Evolutionary conservation across 176 grass and related monocot species (phyloP), one percentile per base, ranked within the genome.

Genomic region (Zizania latifolia): DNA sequence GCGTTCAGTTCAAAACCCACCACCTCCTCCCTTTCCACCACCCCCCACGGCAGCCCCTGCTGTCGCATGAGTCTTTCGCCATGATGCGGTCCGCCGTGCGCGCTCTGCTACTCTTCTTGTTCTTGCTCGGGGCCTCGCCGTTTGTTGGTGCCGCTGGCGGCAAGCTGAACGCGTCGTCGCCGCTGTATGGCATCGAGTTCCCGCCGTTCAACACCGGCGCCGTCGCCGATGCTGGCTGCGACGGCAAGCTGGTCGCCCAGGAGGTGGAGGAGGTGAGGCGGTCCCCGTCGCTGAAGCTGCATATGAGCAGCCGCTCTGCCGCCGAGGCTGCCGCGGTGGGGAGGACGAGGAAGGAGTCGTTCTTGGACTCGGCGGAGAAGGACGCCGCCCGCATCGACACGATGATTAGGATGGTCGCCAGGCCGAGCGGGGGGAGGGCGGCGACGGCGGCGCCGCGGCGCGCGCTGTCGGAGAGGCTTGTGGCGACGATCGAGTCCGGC

Each of bases 401-500:
- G 36, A 84, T 99, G 34, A 65, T 62, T 53, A 16, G 26, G 58
- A 78, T 76, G 71, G 80, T 69, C 4, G 45, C 48, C 0, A 56
- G 26, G 23, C 46, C 56, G 22, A 78, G 34, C 46, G 34, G 54
- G 30, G 31, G 33, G 8, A 27, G 75, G 32, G 15, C 75, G 10
- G 3, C 23, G 21, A 0, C 22, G 21, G 4, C 31, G 2, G 44
- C n/a, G 50, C 62, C 81, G 2, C 22, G 76, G 24, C 81, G 87
- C 6, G 76, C 86, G 44, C 74, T 93, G 32, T 76, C 69, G 30
- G 91, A 88, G 67, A 79, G 79, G 40, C 22, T 99, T 58, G 86
- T 99, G 76, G 89, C 87, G 23, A 86, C 82, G 40, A 82, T 99
- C 31, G 86, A 88, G 88, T 99, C 95, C 4, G 95, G 95, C 13